phyloP scores from a whole-genome alignment of 2,329 filamentous ascomycete species.

The Hypomyces rosellus region DNA sequence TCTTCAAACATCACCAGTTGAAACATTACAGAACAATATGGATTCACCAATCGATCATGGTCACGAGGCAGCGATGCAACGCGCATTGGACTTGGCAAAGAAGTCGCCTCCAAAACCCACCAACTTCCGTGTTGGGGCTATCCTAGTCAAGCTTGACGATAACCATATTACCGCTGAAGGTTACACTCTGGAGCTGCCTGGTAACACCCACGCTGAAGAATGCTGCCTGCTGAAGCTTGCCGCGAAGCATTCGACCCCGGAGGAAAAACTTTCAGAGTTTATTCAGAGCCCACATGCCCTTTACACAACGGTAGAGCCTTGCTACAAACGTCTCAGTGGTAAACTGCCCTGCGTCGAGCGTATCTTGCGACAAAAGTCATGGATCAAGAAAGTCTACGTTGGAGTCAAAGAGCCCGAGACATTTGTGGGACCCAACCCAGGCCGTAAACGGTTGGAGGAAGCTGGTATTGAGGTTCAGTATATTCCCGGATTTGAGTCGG shows the following conservation, averaged over 20 bases:
- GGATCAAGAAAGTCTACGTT: constrained; percentile 73
- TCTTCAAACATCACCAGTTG: no score
- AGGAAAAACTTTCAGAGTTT: constrained; percentile 46
- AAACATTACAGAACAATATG: constrained; percentile 14
- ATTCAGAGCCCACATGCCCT: constrained; percentile 41
- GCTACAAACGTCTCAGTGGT: constrained; percentile 65
- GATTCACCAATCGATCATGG: constrained; percentile 26
- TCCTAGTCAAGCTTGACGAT: constrained; percentile 59
- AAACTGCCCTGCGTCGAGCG: constrained; percentile 74
- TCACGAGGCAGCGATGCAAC: constrained; percentile 52
- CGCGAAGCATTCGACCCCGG: constrained; percentile 38
- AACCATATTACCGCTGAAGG: constrained; percentile 67
- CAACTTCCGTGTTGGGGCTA: constrained; percentile 91
- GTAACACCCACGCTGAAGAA: constrained; percentile 96
- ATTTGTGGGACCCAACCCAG: constrained; percentile 79
- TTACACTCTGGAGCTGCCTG: constrained; percentile 82
- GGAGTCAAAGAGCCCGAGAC: constrained; percentile 85
- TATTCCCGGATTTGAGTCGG: constrained; percentile 67
- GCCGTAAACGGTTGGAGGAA: constrained; percentile 60
- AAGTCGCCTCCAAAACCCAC: constrained; percentile 79
- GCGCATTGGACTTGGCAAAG: constrained; percentile 69
- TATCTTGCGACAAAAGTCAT: constrained; percentile 56
- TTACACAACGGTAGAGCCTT: constrained; percentile 93
- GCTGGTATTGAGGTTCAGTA: constrained; percentile 69
- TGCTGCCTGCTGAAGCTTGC: constrained; percentile 76